A percentile compares a stretch with the other conserved stretches of the same genome.
phyloP scores from a whole-genome alignment of 371 early-diverging fungal species.

The Rhizopus microsporus region DNA sequence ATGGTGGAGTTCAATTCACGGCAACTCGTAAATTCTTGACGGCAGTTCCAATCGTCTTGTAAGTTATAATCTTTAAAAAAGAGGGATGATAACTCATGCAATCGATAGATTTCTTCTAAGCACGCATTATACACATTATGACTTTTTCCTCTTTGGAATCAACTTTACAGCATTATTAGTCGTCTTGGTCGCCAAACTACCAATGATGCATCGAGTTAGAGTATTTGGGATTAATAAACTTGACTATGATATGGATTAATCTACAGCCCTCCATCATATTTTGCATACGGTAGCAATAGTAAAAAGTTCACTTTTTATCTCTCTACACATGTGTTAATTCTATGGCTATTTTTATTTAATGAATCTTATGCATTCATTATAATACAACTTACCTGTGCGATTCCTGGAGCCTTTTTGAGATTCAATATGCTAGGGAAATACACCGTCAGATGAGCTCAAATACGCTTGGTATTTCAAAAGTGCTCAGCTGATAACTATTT shows the following conservation, averaged over 20 bases:
- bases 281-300: no score
- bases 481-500: no score
- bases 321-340: no score
- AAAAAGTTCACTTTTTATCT: no score
- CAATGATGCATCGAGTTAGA: constrained; percentile 92
- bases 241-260: constrained; percentile 7
- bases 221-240: constrained; percentile 91
- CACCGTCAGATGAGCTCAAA: no score
- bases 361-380: no score
- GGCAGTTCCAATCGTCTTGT: constrained; percentile 91
- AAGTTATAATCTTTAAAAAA: constrained; percentile 37
- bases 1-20: constrained; percentile 95
- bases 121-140: constrained; percentile 95
- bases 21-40: constrained; percentile 95
- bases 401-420: no score
- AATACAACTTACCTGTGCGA: no score
- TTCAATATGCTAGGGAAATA: no score
- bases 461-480: no score
- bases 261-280: neutral
- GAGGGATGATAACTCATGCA: constrained; percentile 2
- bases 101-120: constrained; percentile 86
- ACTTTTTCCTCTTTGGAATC: constrained; percentile 80
- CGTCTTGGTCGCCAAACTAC: constrained; percentile 91
- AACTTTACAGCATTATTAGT: constrained; percentile 82
- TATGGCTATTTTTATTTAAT: no score